phyloP scores from a whole-genome alignment of 2,329 filamentous ascomycete species.

The Triangularia setosa region DNA sequence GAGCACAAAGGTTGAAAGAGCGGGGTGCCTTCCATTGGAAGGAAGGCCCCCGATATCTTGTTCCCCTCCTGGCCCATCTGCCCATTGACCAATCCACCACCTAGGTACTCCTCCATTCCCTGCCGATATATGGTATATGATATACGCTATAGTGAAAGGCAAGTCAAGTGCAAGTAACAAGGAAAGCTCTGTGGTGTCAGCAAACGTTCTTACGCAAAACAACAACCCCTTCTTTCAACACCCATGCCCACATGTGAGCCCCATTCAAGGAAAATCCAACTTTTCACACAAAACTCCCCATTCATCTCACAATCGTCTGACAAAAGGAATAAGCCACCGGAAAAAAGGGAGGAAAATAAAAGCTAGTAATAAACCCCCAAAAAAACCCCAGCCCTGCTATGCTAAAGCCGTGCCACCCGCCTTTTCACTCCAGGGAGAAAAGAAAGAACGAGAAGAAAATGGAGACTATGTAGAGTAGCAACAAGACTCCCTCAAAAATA shows the following conservation, averaged over 20 bases:
- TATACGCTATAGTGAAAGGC: too few species aligned
- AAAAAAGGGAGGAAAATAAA: neutral
- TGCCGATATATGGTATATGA: neutral
- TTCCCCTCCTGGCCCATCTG: neutral
- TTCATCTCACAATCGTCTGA: neutral
- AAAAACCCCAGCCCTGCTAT: slow-evolving; percentile 13
- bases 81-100: neutral
- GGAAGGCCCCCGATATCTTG: neutral
- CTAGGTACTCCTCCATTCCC: neutral
- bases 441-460: neutral
- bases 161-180: neutral
- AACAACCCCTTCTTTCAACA: neutral
- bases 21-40: too few species aligned
- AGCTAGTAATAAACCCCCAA: neutral
- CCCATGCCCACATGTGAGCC: neutral
- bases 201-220: neutral
- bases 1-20: too few species aligned
- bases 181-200: neutral
- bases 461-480: neutral
- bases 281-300: neutral
- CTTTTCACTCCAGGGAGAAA: neutral
- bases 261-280: neutral
- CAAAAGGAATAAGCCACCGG: neutral
- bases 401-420: slow-evolving; percentile 11
- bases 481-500: neutral